phyloP scores from a whole-genome alignment of 192 early-diverging fungal genomes.

The Mortierella claussenii region DNA sequence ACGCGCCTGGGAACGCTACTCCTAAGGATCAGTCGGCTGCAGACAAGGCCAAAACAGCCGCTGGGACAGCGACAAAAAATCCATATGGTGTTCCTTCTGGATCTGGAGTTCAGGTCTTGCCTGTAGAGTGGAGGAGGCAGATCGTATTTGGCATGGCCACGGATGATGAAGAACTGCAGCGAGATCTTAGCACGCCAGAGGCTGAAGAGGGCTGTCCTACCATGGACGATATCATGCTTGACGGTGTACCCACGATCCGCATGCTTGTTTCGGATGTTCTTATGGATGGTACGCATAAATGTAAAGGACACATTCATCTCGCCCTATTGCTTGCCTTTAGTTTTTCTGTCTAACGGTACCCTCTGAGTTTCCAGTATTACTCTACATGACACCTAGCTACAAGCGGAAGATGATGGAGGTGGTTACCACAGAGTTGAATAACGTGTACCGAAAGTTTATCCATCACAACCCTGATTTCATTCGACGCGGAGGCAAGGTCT shows the following conservation, averaged over 20 bases:
- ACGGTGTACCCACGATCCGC: constrained; percentile 83
- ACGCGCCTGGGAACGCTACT: constrained; percentile 24
- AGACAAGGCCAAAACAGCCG: constrained; percentile 22
- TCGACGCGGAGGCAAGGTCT: constrained; percentile 70
- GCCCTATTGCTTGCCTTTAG: not conserved
- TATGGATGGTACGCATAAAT: constrained; percentile 72
- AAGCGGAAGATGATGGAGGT: constrained; percentile 83
- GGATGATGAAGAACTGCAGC: constrained; percentile 65
- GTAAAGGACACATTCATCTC: not conserved
- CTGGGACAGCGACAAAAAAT: constrained; percentile 22
- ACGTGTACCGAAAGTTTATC: constrained; percentile 77
- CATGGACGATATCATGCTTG: constrained; percentile 81
- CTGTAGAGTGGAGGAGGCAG: constrained; percentile 86
- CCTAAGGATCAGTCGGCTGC: constrained; percentile 12
- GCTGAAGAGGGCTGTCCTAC: constrained; percentile 68
- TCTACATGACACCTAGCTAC: constrained; percentile 89
- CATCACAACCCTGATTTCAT: constrained; percentile 81
- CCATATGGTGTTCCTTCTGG: constrained; percentile 25
- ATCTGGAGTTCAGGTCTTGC: constrained; percentile 79
- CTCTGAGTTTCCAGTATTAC: constrained; percentile 60
- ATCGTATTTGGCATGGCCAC: constrained; percentile 79
- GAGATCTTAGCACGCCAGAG: constrained; percentile 63
- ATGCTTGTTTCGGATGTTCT: constrained; percentile 85
- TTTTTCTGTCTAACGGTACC: not conserved
- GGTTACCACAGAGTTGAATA: constrained; percentile 80